phyloP scores from a whole-genome alignment of 1,139 yeast species.

The Candida labiduridarum region DNA sequence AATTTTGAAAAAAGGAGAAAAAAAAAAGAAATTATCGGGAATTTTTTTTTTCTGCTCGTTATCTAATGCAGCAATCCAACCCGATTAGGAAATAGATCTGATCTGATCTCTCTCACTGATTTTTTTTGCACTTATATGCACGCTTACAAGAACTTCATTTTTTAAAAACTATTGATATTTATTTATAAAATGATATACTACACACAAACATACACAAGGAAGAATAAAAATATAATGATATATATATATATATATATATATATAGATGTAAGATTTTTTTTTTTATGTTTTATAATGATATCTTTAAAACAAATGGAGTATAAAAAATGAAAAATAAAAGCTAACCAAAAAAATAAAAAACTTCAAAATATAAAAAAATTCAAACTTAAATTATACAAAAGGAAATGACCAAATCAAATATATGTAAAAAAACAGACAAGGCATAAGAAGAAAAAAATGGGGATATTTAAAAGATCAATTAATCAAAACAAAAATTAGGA shows the following conservation, averaged over 20 bases:
- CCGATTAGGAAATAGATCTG: conserved; percentile 5
- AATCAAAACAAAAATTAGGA: not conserved
- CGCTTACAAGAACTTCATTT: too few relatives aligned
- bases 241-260: not conserved
- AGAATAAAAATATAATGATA: not conserved
- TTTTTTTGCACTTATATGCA: not conserved
- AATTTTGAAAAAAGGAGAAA: not conserved
- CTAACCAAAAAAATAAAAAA: not conserved
- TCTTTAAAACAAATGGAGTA: not conserved
- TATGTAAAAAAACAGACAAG: not conserved
- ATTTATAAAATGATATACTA: not conserved
- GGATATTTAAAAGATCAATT: not conserved
- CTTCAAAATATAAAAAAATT: not conserved
- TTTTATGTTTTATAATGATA: not conserved
- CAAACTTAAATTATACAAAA: conserved; percentile 6
- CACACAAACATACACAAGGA: not conserved
- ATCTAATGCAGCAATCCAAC: not conserved
- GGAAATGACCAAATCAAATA: conserved; percentile 2
- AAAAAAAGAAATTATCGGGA: not conserved
- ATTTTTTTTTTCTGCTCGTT: not conserved
- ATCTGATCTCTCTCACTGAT: not conserved
- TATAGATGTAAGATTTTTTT: not conserved
- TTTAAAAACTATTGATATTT: too few relatives aligned
- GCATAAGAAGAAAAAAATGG: not conserved
- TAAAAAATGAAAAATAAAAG: not conserved